phyloP scores from a whole-genome alignment of 2,329 filamentous ascomycete species.

The Delphinella strobiligena region DNA sequence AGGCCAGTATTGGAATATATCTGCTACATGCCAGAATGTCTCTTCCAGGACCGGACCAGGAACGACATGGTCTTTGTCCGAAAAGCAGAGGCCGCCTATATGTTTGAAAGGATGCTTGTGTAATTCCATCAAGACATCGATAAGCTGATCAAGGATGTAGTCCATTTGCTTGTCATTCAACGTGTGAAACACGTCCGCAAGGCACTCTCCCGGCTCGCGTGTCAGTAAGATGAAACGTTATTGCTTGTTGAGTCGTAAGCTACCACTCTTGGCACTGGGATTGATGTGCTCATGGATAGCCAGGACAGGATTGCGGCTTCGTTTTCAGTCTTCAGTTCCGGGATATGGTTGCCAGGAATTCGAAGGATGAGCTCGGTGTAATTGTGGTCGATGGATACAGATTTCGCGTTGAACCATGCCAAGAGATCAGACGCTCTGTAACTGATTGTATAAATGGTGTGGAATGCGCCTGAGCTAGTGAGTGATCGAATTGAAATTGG shows the following conservation, averaged over 20 bases:
- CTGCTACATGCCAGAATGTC: slow-evolving; percentile 1
- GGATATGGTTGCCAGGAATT: background rate
- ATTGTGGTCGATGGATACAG: background rate
- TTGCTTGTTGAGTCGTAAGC: background rate
- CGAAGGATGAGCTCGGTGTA: background rate
- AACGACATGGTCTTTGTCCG: background rate
- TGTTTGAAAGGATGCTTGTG: background rate
- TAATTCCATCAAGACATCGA: background rate
- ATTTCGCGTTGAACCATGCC: background rate
- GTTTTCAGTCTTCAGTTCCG: slow-evolving; percentile 1
- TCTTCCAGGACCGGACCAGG: slow-evolving; percentile 1
- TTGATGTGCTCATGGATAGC: background rate
- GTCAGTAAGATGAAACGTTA: background rate
- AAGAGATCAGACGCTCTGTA: background rate
- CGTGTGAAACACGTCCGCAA: background rate
- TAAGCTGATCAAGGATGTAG: background rate
- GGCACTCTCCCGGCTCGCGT: background rate
- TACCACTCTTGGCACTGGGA: background rate
- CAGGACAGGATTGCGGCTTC: slow-evolving; percentile 1
- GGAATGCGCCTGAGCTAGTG: background rate
- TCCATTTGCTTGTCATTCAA: background rate
- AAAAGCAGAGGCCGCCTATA: background rate
- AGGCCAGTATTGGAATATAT: slow-evolving; percentile 1
- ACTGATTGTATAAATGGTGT: background rate
- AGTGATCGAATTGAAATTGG: background rate